These are phyloP conservation scores for Amorphotheca resinae DNA, from an alignment of 495 filamentous ascomycete genomes.

Conservation along the genomic window DNA sequence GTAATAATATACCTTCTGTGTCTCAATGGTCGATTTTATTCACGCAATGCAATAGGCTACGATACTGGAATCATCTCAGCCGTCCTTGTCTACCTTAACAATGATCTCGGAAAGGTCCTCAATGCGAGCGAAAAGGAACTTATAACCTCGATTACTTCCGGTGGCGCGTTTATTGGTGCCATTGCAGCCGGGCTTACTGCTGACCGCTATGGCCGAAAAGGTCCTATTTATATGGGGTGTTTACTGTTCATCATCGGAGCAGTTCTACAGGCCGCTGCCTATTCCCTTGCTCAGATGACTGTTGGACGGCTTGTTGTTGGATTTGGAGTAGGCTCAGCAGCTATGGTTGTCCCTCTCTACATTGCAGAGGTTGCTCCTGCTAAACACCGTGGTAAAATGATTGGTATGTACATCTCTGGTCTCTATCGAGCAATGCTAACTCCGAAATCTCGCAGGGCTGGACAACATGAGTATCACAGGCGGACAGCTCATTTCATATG, in stretches of 20 bases:
- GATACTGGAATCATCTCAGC: constrained; percentile 39
- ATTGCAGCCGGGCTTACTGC: constrained; percentile 36
- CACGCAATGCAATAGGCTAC: constrained; percentile 21
- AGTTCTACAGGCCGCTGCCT: constrained; percentile 32
- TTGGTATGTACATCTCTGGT: too few relatives aligned
- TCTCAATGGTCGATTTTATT: not conserved
- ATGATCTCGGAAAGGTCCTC: constrained; percentile 18
- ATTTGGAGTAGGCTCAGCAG: constrained; percentile 39
- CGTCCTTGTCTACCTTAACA: constrained; percentile 31
- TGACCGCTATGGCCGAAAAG: constrained; percentile 37
- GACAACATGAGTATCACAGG: constrained; percentile 44
- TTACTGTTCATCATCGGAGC: constrained; percentile 35
- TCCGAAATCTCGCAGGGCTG: too few relatives aligned
- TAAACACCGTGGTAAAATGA: constrained; percentile 39
- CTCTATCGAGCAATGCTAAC: too few relatives aligned
- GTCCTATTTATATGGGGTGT: constrained; percentile 35
- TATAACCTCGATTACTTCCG: constrained; percentile 35
- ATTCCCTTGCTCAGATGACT: constrained; percentile 34
- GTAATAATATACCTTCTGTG: constrained; percentile 1
- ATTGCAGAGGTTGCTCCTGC: constrained; percentile 38
- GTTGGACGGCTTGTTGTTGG: constrained; percentile 38
- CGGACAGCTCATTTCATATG: constrained; percentile 39
- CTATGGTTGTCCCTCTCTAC: constrained; percentile 34
- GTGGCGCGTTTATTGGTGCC: constrained; percentile 38
- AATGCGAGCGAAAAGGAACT: constrained; percentile 31